phyloP scores from a whole-genome alignment of 495 filamentous ascomycete species.

The Neurospora sublineolata region DNA sequence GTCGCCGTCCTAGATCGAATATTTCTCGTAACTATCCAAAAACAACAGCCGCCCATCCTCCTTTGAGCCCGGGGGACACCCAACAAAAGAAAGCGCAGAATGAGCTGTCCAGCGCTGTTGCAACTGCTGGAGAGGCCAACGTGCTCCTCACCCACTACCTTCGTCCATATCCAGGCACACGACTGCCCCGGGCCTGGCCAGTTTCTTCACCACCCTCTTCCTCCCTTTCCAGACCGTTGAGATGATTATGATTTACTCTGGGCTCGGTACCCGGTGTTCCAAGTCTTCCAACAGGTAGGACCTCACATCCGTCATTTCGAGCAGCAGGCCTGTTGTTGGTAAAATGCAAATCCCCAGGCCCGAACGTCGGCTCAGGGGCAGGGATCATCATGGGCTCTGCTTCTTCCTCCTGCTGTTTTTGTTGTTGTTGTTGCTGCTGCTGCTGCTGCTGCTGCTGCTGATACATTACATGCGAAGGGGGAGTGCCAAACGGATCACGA shows the following conservation, averaged over 20 bases:
- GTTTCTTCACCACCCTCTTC: constrained; percentile 8
- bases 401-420: neutral
- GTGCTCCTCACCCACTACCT: neutral
- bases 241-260: neutral
- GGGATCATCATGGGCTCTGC: neutral
- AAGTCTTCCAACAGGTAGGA: constrained; percentile 47
- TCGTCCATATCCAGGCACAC: neutral
- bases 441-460: neutral
- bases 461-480: neutral
- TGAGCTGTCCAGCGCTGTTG: neutral
- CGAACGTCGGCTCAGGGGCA: constrained; percentile 18
- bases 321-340: constrained; percentile 25
- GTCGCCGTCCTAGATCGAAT: neutral
- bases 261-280: constrained; percentile 2
- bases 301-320: constrained; percentile 51
- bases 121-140: neutral
- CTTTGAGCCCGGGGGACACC: neutral
- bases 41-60: neutral
- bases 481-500: constrained; percentile 15
- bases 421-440: neutral
- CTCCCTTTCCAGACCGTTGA: neutral
- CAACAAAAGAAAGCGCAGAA: neutral
- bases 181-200: neutral
- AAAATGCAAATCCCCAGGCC: constrained; percentile 34
- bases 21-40: neutral